These are phyloP conservation scores for Mycena leptocephala DNA, from an alignment of 768 basidiomycete genomes.

Conservation along the genomic window DNA sequence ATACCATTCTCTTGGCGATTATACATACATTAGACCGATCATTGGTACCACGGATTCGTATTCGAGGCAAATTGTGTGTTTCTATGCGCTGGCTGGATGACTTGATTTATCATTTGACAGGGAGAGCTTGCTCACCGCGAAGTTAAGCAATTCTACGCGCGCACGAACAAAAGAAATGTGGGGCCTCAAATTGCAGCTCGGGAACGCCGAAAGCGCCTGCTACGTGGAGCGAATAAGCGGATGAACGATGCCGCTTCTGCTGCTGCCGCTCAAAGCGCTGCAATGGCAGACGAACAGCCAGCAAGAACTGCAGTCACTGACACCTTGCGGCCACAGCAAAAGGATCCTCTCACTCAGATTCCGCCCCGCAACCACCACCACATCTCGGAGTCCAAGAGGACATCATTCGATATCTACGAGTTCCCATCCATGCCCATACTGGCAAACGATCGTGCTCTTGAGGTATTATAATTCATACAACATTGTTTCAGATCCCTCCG, in stretches of 20 bases:
- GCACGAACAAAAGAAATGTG: too few species aligned
- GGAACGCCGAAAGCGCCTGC: too few species aligned
- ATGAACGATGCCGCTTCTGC: too few species aligned
- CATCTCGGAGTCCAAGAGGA: conserved; percentile 38
- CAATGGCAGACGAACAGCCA: too few species aligned
- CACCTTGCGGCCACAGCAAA: neutral
- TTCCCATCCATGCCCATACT: neutral
- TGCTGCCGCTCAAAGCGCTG: too few species aligned
- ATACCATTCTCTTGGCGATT: conserved; percentile 41
- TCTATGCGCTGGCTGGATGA: too few species aligned
- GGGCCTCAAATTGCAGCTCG: too few species aligned
- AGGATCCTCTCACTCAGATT: conserved; percentile 29
- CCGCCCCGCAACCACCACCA: conserved; percentile 37
- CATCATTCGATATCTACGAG: conserved; percentile 6
- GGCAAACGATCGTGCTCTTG: conserved; percentile 45
- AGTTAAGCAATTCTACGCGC: too few species aligned
- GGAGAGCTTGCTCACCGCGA: too few species aligned
- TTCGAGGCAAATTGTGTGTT: conserved; percentile 43
- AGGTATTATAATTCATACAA: conserved; percentile 37
- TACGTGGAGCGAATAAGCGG: too few species aligned
- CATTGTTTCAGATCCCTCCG: neutral
- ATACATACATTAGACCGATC: conserved; percentile 13
- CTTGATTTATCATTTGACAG: too few species aligned
- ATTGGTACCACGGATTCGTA: conserved; percentile 45
- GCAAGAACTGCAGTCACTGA: neutral